Percentiles rank a stretch among this genome's conserved stretches.
Evolutionary conservation across 2,329 filamentous ascomycete species (phyloP).

Genomic region (Sarocladium strictum): DNA sequence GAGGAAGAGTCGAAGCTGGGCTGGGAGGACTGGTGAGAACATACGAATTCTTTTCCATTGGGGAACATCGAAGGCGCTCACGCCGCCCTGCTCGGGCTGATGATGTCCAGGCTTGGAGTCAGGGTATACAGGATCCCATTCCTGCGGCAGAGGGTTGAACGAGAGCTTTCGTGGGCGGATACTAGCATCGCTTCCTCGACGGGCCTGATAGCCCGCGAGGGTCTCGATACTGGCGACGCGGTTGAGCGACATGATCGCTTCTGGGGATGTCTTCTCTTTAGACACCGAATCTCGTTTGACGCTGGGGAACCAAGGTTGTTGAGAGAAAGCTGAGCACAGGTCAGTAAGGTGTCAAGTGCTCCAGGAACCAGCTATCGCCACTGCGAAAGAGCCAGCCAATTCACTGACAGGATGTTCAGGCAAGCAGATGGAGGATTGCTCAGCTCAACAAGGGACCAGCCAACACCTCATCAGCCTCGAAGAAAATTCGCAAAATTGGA

Average conservation of each 20-base stretch:
- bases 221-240: slow-evolving; percentile 49
- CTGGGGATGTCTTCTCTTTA: no score
- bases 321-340: no score
- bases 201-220: slow-evolving; percentile 33
- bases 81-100: slow-evolving; percentile 12
- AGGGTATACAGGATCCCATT: slow-evolving; percentile 36
- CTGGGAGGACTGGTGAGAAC: slow-evolving; percentile 17
- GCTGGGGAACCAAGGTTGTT: no score
- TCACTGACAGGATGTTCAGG: no score
- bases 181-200: slow-evolving; percentile 39
- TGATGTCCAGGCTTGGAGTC: slow-evolving; percentile 7
- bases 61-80: slow-evolving; percentile 49
- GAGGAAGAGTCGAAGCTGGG: neutral
- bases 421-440: no score
- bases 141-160: slow-evolving; percentile 49
- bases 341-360: no score
- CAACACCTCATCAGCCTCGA: neutral
- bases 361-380: neutral
- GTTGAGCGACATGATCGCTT: slow-evolving; percentile 43
- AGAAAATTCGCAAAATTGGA: no score
- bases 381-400: neutral
- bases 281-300: no score
- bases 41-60: slow-evolving; percentile 47
- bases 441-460: no score
- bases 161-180: slow-evolving; percentile 42